Evolutionary conservation across 495 filamentous ascomycete genomes (phyloP).

Genomic region (Pseudevernia furfuracea): DNA sequence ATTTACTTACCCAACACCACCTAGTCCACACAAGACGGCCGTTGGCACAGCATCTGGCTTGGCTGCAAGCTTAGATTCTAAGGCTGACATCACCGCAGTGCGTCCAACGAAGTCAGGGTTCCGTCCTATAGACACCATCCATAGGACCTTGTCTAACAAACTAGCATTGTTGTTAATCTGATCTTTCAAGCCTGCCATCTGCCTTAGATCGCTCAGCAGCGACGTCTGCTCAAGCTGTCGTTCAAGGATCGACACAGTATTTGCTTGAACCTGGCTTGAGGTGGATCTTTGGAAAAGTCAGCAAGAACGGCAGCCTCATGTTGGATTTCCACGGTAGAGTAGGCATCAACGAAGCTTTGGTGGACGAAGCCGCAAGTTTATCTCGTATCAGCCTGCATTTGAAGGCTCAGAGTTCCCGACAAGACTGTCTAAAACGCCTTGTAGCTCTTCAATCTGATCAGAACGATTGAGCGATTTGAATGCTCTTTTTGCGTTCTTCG

Average conservation of each 20-base stretch:
- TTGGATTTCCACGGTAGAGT: not conserved
- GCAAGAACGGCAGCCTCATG: not conserved
- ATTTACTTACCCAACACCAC: slow-evolving; percentile 23
- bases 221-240: slow-evolving; percentile 15
- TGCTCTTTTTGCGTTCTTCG: slow-evolving; percentile 11
- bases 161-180: slow-evolving; percentile 17
- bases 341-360: not conserved
- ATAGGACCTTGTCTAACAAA: slow-evolving; percentile 6
- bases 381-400: slow-evolving; percentile 12
- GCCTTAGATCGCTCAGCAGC: slow-evolving; percentile 12
- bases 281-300: slow-evolving; percentile 2
- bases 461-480: slow-evolving; percentile 12
- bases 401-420: slow-evolving; percentile 10
- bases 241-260: slow-evolving; percentile 8
- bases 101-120: slow-evolving; percentile 10
- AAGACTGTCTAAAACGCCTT: slow-evolving; percentile 11
- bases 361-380: not conserved
- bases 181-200: slow-evolving; percentile 3
- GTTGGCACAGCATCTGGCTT: slow-evolving; percentile 8
- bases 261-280: slow-evolving; percentile 9
- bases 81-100: not conserved
- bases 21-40: slow-evolving; percentile 14
- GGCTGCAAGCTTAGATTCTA: not conserved
- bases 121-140: slow-evolving; percentile 12
- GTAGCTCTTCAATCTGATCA: slow-evolving; percentile 15